Evolutionary conservation across 2,329 filamentous ascomycete genomes (phyloP), one percentile per base, ranked within the genome.

Genomic region (Hypoxylon sp.): DNA sequence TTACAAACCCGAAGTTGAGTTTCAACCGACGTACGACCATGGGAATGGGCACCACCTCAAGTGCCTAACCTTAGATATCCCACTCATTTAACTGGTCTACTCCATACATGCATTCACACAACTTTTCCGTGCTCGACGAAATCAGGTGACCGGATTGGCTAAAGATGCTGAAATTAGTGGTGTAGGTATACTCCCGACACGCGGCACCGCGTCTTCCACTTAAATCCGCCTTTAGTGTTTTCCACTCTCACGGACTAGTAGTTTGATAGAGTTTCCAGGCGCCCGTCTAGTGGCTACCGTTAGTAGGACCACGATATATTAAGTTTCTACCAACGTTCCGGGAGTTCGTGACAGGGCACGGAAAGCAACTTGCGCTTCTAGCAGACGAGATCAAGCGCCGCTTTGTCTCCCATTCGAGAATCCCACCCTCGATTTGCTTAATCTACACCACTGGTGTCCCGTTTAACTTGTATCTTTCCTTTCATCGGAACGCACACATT

Each of bases 381-480:
- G 37, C 52, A 35, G 57, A 65, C 61, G 21, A 53, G 61, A 46
- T 39, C 44, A n/a, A 58, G 27, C 47, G 58, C 37, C 37, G 58
- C 58, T 64, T 60, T 53, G 31, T 69, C 54, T 59, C 50, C 44
- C 35, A 27, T 31, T 53, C 54, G 29, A 50, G 55, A 62, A 42
- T 48, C 55, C 37, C 44, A 53, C 60, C 59, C 60, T 54, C 65
- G 68, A 54, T 63, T 59, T 65, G 31, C 42, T 68, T 61, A 29
- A 39, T 31, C 46, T 51, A 65, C 65, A 65, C 65, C 68, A 63
- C 39, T 63, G 55, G 62, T 48, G 62, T 68, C 62, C 68, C 46
- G 46, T 58, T 57, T 51, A 60, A 58, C 15, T 42, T 21, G 5
- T 59, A 66, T 64, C 44, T 17, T 37, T 53, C 44, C 46, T 68